Percentiles rank a stretch among this genome's conserved stretches.
These are phyloP conservation scores for Cucurbita ficifolia DNA, from an alignment of 306 rosid genomes.

Conservation along the genomic window DNA sequence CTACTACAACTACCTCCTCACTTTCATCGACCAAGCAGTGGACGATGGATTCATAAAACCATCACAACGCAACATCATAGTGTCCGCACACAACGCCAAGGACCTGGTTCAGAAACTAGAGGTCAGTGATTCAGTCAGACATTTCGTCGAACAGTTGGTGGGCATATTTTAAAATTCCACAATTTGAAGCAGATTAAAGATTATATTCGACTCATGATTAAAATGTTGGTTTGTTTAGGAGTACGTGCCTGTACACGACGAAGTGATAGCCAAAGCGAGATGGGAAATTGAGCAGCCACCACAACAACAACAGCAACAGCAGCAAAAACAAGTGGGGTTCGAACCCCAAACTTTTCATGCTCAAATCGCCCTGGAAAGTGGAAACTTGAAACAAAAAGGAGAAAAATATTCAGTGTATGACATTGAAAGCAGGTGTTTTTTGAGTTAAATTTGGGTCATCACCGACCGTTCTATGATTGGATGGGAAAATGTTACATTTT, in stretches of 20 bases:
- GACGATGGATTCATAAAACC: conserved; percentile 51
- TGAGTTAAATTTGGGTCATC: background rate
- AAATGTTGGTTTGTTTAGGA: conserved; percentile 12
- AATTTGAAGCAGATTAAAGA: background rate
- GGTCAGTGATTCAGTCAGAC: conserved; percentile 13
- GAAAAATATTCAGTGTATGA: background rate
- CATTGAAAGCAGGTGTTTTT: background rate
- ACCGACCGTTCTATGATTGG: background rate
- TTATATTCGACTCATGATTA: background rate
- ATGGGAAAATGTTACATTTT: background rate
- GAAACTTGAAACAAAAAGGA: background rate
- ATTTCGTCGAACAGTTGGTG: conserved; percentile 2
- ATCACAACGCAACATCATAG: conserved; percentile 40
- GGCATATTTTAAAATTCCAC: background rate
- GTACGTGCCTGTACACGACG: conserved; percentile 42
- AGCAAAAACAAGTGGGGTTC: conserved; percentile 19
- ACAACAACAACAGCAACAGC: background rate
- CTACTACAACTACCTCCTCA: conserved; percentile 34
- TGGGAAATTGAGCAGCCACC: conserved; percentile 28
- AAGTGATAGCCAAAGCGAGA: conserved; percentile 23
- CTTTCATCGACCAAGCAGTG: conserved; percentile 44
- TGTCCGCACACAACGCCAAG: conserved; percentile 38
- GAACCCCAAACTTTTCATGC: conserved; percentile 30
- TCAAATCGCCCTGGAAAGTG: conserved; percentile 28
- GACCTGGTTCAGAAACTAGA: conserved; percentile 48